These are phyloP conservation scores for Gossypium raimondii DNA, from an alignment of 345 rosid species.

Conservation along the genomic window DNA sequence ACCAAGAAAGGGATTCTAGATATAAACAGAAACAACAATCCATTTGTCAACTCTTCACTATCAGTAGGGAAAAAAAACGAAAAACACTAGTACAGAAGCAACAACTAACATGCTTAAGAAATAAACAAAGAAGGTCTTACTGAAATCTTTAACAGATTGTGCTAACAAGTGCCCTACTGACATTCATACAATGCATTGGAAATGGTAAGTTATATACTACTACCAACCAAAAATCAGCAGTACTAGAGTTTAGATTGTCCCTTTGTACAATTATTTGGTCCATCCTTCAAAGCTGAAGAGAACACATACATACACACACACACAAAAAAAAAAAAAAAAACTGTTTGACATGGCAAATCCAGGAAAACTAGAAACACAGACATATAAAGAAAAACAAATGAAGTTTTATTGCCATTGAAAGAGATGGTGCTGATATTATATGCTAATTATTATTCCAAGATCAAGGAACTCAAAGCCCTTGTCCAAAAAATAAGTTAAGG, in stretches of 20 bases:
- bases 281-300: neutral
- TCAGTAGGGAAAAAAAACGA: neutral
- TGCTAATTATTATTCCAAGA: neutral
- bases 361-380: neutral
- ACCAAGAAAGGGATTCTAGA: neutral
- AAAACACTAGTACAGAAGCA: neutral
- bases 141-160: neutral
- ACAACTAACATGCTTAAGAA: neutral
- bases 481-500: neutral
- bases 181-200: neutral
- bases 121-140: neutral
- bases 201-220: neutral
- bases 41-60: neutral
- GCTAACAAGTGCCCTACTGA: neutral
- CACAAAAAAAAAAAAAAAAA: neutral
- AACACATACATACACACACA: neutral
- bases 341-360: neutral
- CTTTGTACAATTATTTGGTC: neutral
- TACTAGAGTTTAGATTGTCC: neutral
- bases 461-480: neutral
- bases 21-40: neutral
- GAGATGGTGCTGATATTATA: neutral
- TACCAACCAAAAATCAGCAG: neutral
- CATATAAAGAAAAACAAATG: neutral
- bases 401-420: slow-evolving; percentile 19